Evolutionary conservation across 805 yeast species (phyloP).

Genomic region (Saturnispora ahearnii): DNA sequence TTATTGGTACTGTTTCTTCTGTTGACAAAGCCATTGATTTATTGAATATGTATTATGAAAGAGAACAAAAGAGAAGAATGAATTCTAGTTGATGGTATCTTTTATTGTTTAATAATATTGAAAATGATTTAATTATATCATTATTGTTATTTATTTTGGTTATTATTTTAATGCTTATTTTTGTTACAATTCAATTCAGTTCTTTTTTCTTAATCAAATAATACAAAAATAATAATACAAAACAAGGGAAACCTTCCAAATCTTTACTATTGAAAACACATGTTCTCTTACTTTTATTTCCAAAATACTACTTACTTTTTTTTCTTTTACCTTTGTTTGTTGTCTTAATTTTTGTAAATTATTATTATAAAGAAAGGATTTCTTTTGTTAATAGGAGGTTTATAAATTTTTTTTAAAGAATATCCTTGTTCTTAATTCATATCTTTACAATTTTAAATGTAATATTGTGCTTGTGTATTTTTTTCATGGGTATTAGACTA

Average conservation of each 20-base stretch:
- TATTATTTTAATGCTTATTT: background rate
- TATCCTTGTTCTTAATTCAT: too few species aligned
- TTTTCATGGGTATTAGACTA: background rate
- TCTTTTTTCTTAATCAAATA: slow-evolving; percentile 1
- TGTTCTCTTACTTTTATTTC: background rate
- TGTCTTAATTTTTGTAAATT: background rate
- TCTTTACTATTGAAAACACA: background rate
- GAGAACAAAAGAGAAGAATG: slow-evolving; percentile 36
- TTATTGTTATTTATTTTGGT: background rate
- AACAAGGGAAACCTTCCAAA: background rate
- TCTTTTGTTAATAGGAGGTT: background rate
- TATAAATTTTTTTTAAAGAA: background rate
- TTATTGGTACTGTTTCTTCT: slow-evolving; percentile 49
- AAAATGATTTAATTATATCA: background rate
- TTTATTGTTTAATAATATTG: background rate
- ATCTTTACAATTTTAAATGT: too few species aligned
- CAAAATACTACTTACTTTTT: background rate
- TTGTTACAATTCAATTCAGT: background rate
- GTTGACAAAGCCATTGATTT: slow-evolving; percentile 49
- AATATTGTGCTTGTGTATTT: background rate
- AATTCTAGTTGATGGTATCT: slow-evolving; percentile 8
- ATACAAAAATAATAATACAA: background rate
- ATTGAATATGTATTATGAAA: slow-evolving; percentile 48
- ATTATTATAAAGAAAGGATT: background rate
- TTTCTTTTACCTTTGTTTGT: background rate